Conservation (phyloP, 108 stramenopile species). For the Chaetoceros tenuissimus region DNA sequence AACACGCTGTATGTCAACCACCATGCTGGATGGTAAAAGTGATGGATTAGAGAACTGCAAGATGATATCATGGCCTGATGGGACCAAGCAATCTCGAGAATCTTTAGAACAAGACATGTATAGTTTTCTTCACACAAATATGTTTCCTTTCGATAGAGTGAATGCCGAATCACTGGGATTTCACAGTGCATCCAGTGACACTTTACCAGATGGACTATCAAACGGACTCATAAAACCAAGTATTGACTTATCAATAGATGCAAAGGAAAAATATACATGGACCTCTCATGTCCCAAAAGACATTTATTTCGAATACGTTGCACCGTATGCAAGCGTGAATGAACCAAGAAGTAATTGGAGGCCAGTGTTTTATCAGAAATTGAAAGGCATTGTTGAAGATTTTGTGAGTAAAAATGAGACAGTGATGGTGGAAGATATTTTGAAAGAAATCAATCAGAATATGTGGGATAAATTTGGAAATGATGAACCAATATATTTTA, state of each 20-base stretch:
- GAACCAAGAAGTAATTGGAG: slow-evolving; percentile 80
- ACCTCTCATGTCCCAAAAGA: slow-evolving; percentile 50
- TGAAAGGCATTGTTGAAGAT: slow-evolving; percentile 18
- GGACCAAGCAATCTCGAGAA: slow-evolving; percentile 15
- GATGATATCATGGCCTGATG: no score
- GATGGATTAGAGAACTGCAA: no score
- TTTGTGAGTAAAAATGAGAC: background rate
- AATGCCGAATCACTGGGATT: slow-evolving; percentile 57
- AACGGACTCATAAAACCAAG: slow-evolving; percentile 60
- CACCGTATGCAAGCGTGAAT: slow-evolving; percentile 72
- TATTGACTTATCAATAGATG: slow-evolving; percentile 45
- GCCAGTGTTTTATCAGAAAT: slow-evolving; percentile 36
- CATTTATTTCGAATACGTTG: slow-evolving; percentile 73
- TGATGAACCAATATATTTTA: slow-evolving; percentile 46
- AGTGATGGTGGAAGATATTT: slow-evolving; percentile 28
- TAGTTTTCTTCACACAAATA: slow-evolving; percentile 38
- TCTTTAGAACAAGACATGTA: slow-evolving; percentile 23
- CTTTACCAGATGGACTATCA: slow-evolving; percentile 48
- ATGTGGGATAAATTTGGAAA: slow-evolving; percentile 46
- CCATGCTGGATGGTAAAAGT: no score
- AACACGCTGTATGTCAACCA: no score
- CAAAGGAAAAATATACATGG: slow-evolving; percentile 54
- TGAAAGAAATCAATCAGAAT: slow-evolving; percentile 48
- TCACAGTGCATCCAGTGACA: slow-evolving; percentile 10
- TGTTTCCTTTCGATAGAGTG: slow-evolving; percentile 62